A percentile compares a stretch with the other conserved stretches of the same genome.
phyloP scores from a whole-genome alignment of 192 early-diverging fungal species.

The Coemansia sp. region DNA sequence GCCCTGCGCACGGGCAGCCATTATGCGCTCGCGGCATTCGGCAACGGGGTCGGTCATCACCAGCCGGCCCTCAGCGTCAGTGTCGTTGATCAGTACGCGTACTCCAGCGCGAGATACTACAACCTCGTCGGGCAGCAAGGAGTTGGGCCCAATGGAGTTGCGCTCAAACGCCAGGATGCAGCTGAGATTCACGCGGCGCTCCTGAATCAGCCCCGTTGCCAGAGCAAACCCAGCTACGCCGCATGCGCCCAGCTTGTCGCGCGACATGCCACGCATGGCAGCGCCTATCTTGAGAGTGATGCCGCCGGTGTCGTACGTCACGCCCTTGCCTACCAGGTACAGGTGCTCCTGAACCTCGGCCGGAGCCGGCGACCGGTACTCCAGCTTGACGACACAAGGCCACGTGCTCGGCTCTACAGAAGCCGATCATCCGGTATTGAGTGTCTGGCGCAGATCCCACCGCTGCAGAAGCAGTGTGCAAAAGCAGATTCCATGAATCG shows the following conservation, averaged over 20 bases:
- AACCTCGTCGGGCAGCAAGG: constrained; percentile 82
- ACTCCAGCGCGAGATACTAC: constrained; percentile 72
- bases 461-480: neutral
- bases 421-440: neutral
- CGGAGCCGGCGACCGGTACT: constrained; percentile 66
- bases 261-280: constrained; percentile 83
- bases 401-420: constrained; percentile 40
- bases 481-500: neutral
- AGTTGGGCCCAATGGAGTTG: constrained; percentile 78
- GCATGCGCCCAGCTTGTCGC: constrained; percentile 89
- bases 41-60: constrained; percentile 79
- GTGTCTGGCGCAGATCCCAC: neutral
- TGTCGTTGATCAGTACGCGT: constrained; percentile 79
- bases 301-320: constrained; percentile 90
- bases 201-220: constrained; percentile 64
- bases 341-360: constrained; percentile 71
- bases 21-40: constrained; percentile 70
- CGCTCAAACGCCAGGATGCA: constrained; percentile 75
- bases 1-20: constrained; percentile 58
- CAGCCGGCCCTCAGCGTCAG: constrained; percentile 89
- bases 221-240: constrained; percentile 79
- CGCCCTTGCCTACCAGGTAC: constrained; percentile 87
- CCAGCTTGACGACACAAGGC: constrained; percentile 55
- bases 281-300: constrained; percentile 81
- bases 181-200: constrained; percentile 66